Conservation (phyloP, 2,329 filamentous ascomycete genomes). For the Hypocrella siamensis region DNA sequence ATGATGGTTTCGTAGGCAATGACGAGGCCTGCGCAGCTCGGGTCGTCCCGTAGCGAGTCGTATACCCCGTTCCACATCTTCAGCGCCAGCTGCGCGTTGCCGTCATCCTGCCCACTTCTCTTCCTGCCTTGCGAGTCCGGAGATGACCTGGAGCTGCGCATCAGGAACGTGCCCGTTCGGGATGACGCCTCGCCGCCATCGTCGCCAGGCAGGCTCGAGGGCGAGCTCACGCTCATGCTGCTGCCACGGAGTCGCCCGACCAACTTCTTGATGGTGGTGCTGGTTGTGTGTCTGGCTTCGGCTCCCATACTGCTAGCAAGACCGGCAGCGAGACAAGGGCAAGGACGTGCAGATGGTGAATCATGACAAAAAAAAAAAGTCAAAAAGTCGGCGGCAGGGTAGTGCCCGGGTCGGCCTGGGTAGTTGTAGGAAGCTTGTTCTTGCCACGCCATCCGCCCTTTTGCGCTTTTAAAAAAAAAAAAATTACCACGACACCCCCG, state of each 20-base stretch:
- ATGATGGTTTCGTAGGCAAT: conserved; percentile 20
- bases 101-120: background rate
- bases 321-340: background rate
- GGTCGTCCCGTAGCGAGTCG: conserved; percentile 14
- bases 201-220: background rate
- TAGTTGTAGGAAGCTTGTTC: no score
- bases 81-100: conserved; percentile 7
- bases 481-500: no score
- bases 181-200: background rate
- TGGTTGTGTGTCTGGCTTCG: background rate
- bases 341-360: background rate
- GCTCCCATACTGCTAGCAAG: background rate
- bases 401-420: no score
- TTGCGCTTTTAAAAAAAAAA: no score
- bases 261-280: conserved; percentile 3
- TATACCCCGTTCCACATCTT: conserved; percentile 20
- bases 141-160: no score
- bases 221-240: conserved; percentile 1
- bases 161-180: no score
- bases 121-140: conserved; percentile 1
- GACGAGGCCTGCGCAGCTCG: conserved; percentile 14
- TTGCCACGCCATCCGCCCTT: no score
- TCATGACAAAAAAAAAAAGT: no score
- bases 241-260: conserved; percentile 6
- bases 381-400: no score